These are phyloP conservation scores for Talaromyces sp. DNA, from an alignment of 2,329 filamentous ascomycete genomes.

Conservation along the genomic window DNA sequence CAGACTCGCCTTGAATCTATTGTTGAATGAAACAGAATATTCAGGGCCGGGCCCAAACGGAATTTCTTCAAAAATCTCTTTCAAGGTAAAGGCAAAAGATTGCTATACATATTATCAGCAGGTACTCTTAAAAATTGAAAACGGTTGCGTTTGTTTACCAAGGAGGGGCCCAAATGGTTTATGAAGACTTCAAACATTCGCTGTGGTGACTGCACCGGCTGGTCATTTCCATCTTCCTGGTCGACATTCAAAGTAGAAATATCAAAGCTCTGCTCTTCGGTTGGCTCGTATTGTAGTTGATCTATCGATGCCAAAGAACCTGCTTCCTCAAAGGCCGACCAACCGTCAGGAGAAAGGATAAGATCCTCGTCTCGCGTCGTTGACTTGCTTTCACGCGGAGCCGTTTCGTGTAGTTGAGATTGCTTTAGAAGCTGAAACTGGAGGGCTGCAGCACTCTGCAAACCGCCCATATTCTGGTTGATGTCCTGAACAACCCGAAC, in stretches of 20 bases:
- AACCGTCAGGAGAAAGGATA: conserved; percentile 21
- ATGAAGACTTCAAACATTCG: conserved; percentile 95
- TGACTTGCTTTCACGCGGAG: background rate
- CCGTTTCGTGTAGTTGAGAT: conserved; percentile 9
- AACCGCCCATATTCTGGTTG: conserved; percentile 81
- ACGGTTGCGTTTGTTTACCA: conserved; percentile 44
- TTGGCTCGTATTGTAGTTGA: conserved; percentile 52
- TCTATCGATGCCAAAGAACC: conserved; percentile 56
- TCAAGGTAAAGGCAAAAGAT: conserved; percentile 85
- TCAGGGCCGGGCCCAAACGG: conserved; percentile 69
- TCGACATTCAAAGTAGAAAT: conserved; percentile 8
- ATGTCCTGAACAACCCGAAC: conserved; percentile 80
- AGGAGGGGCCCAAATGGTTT: conserved; percentile 78
- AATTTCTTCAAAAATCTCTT: conserved; percentile 80
- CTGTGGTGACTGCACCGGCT: conserved; percentile 45
- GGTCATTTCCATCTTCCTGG: conserved; percentile 7
- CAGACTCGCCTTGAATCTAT: conserved; percentile 74
- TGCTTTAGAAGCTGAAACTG: conserved; percentile 82
- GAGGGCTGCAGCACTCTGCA: conserved; percentile 82
- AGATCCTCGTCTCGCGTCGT: conserved; percentile 19
- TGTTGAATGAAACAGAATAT: conserved; percentile 68
- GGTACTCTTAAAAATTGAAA: background rate
- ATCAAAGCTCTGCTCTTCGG: conserved; percentile 25
- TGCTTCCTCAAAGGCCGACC: conserved; percentile 40
- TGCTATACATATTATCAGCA: conserved; percentile 47